Base-by-base conservation (phyloP, 176 grass and related monocot species). In the Dactylis glomerata region DNA sequence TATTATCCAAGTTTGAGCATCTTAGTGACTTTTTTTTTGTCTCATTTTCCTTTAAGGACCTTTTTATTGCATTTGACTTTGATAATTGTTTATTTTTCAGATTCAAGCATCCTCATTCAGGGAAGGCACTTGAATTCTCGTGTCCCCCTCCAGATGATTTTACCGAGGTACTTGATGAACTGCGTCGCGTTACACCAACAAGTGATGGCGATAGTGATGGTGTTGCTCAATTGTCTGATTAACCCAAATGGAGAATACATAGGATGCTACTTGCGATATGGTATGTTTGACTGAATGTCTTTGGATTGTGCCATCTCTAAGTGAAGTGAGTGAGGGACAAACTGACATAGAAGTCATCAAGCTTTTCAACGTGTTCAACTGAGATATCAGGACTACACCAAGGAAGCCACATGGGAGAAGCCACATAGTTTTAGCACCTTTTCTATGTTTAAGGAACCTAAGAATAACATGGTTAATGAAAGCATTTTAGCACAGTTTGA, bases 61-160 rank as follows among this genome's bases (percentile, higher is more conserved):
- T 36, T 79, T 83, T 78, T 40, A 33, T 10, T 14, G 44, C 10
- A 58, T 77, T 50, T 11, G n/a, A 44, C 50, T 22, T 31, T 85
- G 28, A 57, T 76, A 28, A 46, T 37, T 30, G 22, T 50, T 83
- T 12, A 8, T 61, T 76, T 76, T 81, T 31, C 79, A 96, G 96
- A 86, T 99, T 99, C 86, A 87, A 86, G 74, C 93, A 99, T 89
- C 96, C 93, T 58, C 74, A 89, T 13, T 91, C 89, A 10, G 91
- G 91, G 76, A 83, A 99, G 63, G 46, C n/a, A 40, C 85, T 94
- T 78, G 86, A 85, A 41, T 99, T 99, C 87, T 91, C 93, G 5
- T 88, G 89, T 10, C 71, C 86, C 9, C 96, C 89, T n/a, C 93
- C 93, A 46, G 83, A 91, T 75, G 96, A 96, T 89, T 92, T 96